phyloP scores from a whole-genome alignment of 768 basidiomycete species.

The Epithele typhae region DNA sequence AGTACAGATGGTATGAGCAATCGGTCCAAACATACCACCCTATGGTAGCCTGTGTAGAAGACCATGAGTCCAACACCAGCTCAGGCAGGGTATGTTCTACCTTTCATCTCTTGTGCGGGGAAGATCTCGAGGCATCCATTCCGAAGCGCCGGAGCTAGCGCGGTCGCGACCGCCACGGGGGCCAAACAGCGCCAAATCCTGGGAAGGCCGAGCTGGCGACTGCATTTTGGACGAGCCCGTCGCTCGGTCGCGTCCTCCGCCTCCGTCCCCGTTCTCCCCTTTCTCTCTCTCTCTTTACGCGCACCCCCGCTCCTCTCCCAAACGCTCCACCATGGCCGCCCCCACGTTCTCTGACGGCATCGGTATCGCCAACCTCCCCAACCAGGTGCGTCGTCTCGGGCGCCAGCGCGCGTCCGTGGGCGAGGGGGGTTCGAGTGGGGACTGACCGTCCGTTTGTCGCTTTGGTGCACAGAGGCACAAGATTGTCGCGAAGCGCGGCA shows the following conservation, averaged over 20 bases:
- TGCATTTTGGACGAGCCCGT: slow-evolving; percentile 9
- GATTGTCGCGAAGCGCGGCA: slow-evolving; percentile 96
- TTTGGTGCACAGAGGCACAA: slow-evolving; percentile 77
- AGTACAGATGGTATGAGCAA: no score
- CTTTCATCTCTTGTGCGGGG: no score
- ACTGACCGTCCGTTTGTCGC: no score
- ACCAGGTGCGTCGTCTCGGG: slow-evolving; percentile 60
- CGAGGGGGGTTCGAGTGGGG: no score
- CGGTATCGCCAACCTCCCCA: slow-evolving; percentile 95
- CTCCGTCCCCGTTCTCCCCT: slow-evolving; percentile 1
- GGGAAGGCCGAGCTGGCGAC: slow-evolving; percentile 6
- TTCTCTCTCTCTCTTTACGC: not conserved
- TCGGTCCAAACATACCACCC: no score
- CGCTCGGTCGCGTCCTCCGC: not conserved
- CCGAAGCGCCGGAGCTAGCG: slow-evolving; percentile 2
- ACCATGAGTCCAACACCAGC: no score
- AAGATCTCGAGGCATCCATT: no score
- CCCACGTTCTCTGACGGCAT: slow-evolving; percentile 60
- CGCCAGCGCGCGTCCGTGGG: not conserved
- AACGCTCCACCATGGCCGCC: slow-evolving; percentile 10
- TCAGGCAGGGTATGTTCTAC: no score
- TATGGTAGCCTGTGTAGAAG: no score
- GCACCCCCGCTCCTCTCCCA: not conserved
- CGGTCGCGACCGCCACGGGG: slow-evolving; percentile 4
- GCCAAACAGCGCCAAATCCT: slow-evolving; percentile 6